Base-by-base conservation (phyloP, 371 early-diverging fungal genomes). In the Mortierella sp. region DNA sequence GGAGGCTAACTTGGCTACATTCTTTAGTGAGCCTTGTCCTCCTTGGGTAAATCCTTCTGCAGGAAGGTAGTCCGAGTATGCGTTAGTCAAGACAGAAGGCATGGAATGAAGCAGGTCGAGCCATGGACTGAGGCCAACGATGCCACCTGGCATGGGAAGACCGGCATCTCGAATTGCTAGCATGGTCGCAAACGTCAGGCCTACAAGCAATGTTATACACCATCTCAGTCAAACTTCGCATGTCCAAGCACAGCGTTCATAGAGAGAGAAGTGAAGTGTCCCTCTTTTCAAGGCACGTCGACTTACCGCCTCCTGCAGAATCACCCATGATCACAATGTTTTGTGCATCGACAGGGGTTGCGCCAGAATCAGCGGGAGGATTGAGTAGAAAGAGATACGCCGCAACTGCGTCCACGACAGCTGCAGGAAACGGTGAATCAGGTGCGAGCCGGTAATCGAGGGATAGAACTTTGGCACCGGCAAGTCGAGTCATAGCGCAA, bases 391-490 rank as follows among this genome's bases (percentile, higher is more conserved):
- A 83, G n/a, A 84, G 55, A 60, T 92, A 94, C 0, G 91, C 87
- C 28, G 88, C 80, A 22, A 92, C 59, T 37, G 90, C 90, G 76
- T 95, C 95, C 53, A 90, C 88, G 7, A 96, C 77, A 17, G 90
- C 91, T 25, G 86, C 81, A 3, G 96, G 96, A 67, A 94, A 96
- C 7, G 92, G 88, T 46, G 85, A 78, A 24, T 92, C 88, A 0
- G 96, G 96, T 0, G 95, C 92, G 29, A 94, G 74, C 24, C 94
- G 80, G 78, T 96, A 95, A 64, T 92, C 86, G 47, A 92, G 79
- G 0, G 88, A 50, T 27, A 74, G 48, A n/a, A 63, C 74, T 43
- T 53, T 67, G 34, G 68, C 60, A 1, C 57, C 74, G n/a, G 51
- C 67, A 2, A 56, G 56, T 3, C 53, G 60, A 13, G 74, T 61